Percentiles rank a stretch among this genome's conserved stretches.
phyloP scores from a whole-genome alignment of 805 yeast genomes.

The Barnettozyma pratensis region DNA sequence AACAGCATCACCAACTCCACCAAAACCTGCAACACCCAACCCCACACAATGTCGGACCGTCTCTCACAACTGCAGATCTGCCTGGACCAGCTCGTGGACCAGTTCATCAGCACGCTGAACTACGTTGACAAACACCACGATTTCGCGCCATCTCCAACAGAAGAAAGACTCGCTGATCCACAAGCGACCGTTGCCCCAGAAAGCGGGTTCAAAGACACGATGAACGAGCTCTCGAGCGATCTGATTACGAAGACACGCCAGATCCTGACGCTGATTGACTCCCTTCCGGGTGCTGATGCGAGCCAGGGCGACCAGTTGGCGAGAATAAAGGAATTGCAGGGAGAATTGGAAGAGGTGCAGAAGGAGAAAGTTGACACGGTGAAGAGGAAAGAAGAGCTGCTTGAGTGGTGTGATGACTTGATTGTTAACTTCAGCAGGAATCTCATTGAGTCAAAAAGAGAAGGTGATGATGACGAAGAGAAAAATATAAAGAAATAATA shows the following conservation, averaged over 20 bases:
- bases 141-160: slow-evolving; percentile 43
- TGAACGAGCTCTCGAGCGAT: slow-evolving; percentile 78
- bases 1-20: background rate
- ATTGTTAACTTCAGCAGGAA: slow-evolving; percentile 45
- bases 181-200: slow-evolving; percentile 51
- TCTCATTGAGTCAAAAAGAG: slow-evolving; percentile 30
- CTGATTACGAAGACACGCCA: slow-evolving; percentile 82
- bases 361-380: slow-evolving; percentile 50
- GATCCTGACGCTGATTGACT: slow-evolving; percentile 76
- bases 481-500: background rate
- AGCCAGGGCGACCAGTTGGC: slow-evolving; percentile 68
- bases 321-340: slow-evolving; percentile 56
- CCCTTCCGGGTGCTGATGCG: slow-evolving; percentile 90
- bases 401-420: slow-evolving; percentile 58
- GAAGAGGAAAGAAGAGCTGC: slow-evolving; percentile 56
- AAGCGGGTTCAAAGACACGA: slow-evolving; percentile 37
- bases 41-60: slow-evolving; percentile 66
- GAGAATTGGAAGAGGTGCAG: slow-evolving; percentile 58
- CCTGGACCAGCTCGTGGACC: slow-evolving; percentile 73
- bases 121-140: slow-evolving; percentile 76
- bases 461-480: background rate
- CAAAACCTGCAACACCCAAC: too few species aligned
- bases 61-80: slow-evolving; percentile 87
- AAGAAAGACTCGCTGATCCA: slow-evolving; percentile 59
- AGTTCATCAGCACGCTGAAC: slow-evolving; percentile 71